Evolutionary conservation across 108 stramenopile species (phyloP), one percentile per base, ranked within the genome.

Genomic region (Mediolabrus comicus): DNA sequence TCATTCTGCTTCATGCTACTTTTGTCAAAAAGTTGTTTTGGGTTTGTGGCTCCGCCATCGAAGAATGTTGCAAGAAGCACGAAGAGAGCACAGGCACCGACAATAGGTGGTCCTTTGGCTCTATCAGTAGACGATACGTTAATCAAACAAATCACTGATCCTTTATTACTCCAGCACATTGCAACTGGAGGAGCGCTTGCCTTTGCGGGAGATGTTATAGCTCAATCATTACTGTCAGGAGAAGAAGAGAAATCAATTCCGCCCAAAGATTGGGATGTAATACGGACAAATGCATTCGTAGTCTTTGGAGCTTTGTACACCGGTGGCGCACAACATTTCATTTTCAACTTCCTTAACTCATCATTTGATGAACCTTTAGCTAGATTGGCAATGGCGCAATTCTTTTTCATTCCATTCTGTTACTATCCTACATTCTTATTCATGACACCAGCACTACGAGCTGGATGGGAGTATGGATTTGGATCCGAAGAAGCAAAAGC

Each of bases 361-460:
- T 27, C 61, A 25, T 54, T 62, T 9, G 52, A 54, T 11, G 49
- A 52, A 25, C 25, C 61, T 3, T 54, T 62, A 8, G 53, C 28
- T 0, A n/a, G 28, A 27, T 27, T 56, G 16, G 55, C 27, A 16
- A 27, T 58, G 64, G 28, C 28, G 1, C 64, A 65, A 58, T 65
- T 65, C 54, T 54, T 56, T 13, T 58, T 58, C 9, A 65, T 65
- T n/a, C 64, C 64, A 27, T 56, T 65, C 25, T 29, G 28, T 28
- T 65, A 65, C 64, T 65, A 65, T 8, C 64, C 64, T 58, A 24
- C 54, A 55, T 56, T 65, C 43, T 51, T 65, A 9, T 65, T 56
- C 28, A 29, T 56, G 64, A 58, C 29, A 14, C 54, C 55, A 36
- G 27, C 30, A 8, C 56, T 57, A 3, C 16, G 56, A 43, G 56